Conservation (phyloP, 441 rosid genomes). For the Hura crepitans region DNA sequence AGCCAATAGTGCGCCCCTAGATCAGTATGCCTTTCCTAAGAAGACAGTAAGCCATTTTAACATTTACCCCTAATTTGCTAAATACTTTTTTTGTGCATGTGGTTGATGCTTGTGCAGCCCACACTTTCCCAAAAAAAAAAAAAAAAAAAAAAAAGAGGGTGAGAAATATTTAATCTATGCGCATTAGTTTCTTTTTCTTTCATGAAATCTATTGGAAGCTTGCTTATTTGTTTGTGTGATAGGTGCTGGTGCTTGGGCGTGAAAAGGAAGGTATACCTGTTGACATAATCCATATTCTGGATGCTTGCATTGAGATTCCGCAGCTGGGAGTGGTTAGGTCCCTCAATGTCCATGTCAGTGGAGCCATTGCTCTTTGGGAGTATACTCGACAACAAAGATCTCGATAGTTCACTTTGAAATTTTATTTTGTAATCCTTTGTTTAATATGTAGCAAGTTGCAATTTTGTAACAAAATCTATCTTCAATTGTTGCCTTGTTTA, state of each 20-base stretch:
- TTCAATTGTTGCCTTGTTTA: not conserved
- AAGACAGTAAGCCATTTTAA: slow-evolving; percentile 53
- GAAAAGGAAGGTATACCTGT: slow-evolving; percentile 95
- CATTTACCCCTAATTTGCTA: not conserved
- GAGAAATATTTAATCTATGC: not conserved
- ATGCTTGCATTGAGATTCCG: slow-evolving; percentile 93
- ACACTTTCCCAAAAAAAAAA: not conserved
- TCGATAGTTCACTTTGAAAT: slow-evolving; percentile 26
- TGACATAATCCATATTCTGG: slow-evolving; percentile 81
- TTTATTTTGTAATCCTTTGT: not conserved
- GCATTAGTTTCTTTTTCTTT: not conserved
- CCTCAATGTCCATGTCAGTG: slow-evolving; percentile 92
- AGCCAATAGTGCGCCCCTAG: slow-evolving; percentile 76
- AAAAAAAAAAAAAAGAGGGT: too few species aligned
- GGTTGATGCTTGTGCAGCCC: not conserved
- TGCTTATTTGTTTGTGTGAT: slow-evolving; percentile 22
- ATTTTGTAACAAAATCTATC: slow-evolving; percentile 3
- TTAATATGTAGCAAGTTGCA: not conserved
- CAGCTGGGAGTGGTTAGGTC: slow-evolving; percentile 95
- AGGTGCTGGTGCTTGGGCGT: slow-evolving; percentile 94
- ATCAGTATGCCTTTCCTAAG: slow-evolving; percentile 62
- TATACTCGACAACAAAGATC: slow-evolving; percentile 89
- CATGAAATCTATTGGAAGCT: not conserved
- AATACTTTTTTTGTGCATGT: not conserved
- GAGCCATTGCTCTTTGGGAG: slow-evolving; percentile 97